Evolutionary conservation across 164 flowering plant species (phyloP).

Genomic region (Chimonanthus salicifolius): DNA sequence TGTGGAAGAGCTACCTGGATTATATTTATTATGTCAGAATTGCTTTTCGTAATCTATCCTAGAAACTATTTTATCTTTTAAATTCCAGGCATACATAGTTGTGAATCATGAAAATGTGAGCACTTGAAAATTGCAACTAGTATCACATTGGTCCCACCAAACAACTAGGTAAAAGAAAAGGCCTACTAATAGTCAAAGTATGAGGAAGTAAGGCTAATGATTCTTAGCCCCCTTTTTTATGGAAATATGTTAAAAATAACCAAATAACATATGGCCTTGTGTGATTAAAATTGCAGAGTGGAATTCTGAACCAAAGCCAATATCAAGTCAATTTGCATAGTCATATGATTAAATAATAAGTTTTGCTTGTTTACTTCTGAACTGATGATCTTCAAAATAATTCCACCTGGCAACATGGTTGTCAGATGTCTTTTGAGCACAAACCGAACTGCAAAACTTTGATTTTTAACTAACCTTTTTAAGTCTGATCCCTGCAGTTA

Average conservation of each 20-base stretch:
- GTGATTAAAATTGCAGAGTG: neutral
- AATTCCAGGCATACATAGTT: too few relatives aligned
- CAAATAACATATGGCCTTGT: neutral
- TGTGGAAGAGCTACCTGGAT: neutral
- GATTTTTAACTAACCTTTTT: neutral
- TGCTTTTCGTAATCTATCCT: too few relatives aligned
- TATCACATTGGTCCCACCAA: neutral
- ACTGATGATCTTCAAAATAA: neutral
- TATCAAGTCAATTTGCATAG: neutral
- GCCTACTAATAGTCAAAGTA: neutral
- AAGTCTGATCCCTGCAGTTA: slow-evolving; percentile 40
- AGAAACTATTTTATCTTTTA: neutral
- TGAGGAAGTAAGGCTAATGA: neutral
- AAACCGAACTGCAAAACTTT: neutral
- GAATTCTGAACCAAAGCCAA: neutral
- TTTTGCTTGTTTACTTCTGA: neutral
- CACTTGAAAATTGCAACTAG: too few relatives aligned
- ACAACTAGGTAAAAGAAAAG: neutral
- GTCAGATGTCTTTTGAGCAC: neutral
- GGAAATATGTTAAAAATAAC: too few relatives aligned
- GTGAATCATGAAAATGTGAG: too few relatives aligned
- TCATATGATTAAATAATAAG: neutral
- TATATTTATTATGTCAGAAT: neutral
- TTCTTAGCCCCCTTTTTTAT: neutral
- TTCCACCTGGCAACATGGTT: neutral